Evolutionary conservation across 345 rosid genomes (phyloP).

Genomic region (Pseudoturritis turrita): DNA sequence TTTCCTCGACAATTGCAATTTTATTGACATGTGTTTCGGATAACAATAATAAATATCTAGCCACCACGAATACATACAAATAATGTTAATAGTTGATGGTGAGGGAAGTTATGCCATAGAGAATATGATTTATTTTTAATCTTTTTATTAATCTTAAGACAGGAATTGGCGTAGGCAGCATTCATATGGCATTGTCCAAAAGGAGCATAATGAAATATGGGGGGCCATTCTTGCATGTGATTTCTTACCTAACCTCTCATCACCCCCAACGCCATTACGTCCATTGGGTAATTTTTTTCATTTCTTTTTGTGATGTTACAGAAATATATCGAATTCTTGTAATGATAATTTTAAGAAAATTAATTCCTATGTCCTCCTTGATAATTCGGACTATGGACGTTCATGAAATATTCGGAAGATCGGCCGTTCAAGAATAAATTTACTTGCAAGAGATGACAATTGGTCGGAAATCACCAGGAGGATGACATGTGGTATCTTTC

Average conservation of each 20-base stretch:
- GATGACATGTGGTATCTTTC: too few species aligned
- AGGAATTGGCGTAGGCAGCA: constrained; percentile 3
- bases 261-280: not conserved
- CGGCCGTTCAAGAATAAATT: too few species aligned
- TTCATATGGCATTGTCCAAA: constrained; percentile 20
- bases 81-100: not conserved
- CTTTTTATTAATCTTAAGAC: not conserved
- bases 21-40: not conserved
- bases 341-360: too few species aligned
- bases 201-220: constrained; percentile 10
- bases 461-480: too few species aligned
- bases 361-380: too few species aligned
- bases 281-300: not conserved
- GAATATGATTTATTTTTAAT: not conserved
- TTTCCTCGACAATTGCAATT: not conserved
- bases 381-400: too few species aligned
- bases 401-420: too few species aligned
- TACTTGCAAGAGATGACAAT: too few species aligned
- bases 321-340: too few species aligned
- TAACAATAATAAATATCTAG: not conserved
- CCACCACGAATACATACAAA: not conserved
- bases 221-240: constrained; percentile 23
- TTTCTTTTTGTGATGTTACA: too few species aligned
- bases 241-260: constrained; percentile 16
- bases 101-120: not conserved